These are phyloP conservation scores for Apiotrichum montevideense DNA, from an alignment of 1,284 basidiomycete species.

Conservation along the genomic window DNA sequence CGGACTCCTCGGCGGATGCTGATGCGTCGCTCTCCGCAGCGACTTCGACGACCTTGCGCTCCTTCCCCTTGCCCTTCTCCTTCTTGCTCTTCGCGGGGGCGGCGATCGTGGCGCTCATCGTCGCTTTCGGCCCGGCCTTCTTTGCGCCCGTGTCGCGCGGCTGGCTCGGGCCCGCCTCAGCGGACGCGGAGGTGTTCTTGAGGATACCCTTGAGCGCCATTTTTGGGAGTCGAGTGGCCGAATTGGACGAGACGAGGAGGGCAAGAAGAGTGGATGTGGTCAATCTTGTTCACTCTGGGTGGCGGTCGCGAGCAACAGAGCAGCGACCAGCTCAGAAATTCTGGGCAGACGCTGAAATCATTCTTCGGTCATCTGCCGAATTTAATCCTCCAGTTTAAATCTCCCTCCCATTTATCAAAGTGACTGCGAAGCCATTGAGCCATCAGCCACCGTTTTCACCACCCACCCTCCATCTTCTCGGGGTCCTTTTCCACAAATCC, in stretches of 20 bases:
- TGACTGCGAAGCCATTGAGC: not conserved
- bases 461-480: no score
- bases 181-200: conserved; percentile 6
- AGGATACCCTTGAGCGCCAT: conserved; percentile 20
- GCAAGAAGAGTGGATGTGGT: no score
- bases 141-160: not conserved
- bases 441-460: not conserved
- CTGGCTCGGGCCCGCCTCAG: conserved; percentile 9
- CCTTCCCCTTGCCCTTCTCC: not conserved
- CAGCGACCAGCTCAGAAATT: no score
- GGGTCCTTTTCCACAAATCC: no score
- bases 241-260: no score
- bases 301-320: no score
- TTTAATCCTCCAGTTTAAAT: no score
- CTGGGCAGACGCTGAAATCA: no score
- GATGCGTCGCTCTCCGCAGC: not conserved
- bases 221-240: not conserved
- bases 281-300: no score
- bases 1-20: conserved; percentile 11
- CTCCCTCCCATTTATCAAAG: not conserved
- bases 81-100: not conserved
- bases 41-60: conserved; percentile 10
- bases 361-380: no score
- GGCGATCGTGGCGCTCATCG: conserved; percentile 3
- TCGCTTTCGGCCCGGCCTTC: conserved; percentile 3